These are phyloP conservation scores for Phytophthora tubulina DNA, from an alignment of 352 stramenopile genomes.

Conservation along the genomic window DNA sequence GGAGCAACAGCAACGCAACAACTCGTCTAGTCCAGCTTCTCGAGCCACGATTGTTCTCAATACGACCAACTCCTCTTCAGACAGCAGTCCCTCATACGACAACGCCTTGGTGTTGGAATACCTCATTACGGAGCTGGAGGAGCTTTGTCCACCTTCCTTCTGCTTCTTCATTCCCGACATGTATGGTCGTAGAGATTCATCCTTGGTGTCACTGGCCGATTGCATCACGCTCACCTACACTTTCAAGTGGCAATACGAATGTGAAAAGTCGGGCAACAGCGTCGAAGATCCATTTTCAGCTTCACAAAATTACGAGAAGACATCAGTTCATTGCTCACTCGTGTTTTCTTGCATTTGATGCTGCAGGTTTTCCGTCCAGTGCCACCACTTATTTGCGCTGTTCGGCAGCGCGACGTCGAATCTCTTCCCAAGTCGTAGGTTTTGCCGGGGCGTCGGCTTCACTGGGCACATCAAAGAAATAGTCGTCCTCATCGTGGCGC, in stretches of 20 bases:
- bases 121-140: conserved; percentile 7
- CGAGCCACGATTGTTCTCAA: conserved; percentile 69
- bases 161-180: conserved; percentile 17
- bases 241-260: not conserved
- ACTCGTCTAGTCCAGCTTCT: conserved; percentile 62
- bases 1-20: conserved; percentile 57
- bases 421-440: conserved; percentile 81
- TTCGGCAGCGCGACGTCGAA: conserved; percentile 65
- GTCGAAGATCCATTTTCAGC: conserved; percentile 22
- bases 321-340: conserved; percentile 16
- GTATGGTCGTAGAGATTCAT: conserved; percentile 24
- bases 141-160: conserved; percentile 6
- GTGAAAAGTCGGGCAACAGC: conserved; percentile 20
- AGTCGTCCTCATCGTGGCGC: conserved; percentile 59
- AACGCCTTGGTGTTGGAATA: conserved; percentile 50
- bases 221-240: conserved; percentile 11
- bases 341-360: conserved; percentile 5
- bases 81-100: conserved; percentile 64
- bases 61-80: conserved; percentile 72
- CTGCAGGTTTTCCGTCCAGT: not conserved
- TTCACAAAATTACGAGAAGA: not conserved
- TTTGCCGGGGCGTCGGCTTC: conserved; percentile 40
- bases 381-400: conserved; percentile 53
- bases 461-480: conserved; percentile 52
- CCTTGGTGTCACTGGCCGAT: conserved; percentile 9